Base-by-base conservation (phyloP, 768 basidiomycete species). In the Collybia sp. region DNA sequence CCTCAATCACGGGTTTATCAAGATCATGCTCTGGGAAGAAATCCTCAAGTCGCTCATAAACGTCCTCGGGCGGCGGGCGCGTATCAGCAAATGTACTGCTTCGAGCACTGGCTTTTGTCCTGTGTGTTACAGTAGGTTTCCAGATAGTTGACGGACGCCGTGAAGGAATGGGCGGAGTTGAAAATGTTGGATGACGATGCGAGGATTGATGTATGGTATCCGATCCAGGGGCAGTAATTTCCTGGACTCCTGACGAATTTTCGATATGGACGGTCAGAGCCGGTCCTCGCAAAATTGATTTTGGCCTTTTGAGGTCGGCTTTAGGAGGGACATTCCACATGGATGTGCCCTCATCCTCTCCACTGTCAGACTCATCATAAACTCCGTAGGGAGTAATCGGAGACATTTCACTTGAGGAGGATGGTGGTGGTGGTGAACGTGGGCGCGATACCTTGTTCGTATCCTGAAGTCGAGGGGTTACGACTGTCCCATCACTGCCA, bases 11-110 rank as follows among this genome's bases (percentile, higher is more conserved):
- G 1, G 94, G 93, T 59, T 93, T 88, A 64, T 98, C 96, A 40
- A 98, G 80, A 58, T 97, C 93, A 59, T 96, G 90, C 53, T 88
- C 85, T 1, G 95, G 94, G 76, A 99, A 99, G 72, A 91, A 97
- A 50, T 87, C 83, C 55, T 97, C 91, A 6, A 99, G 75, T 46
- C 88, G 83, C 36, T 97, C 88, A 60, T 93, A 92, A 37, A 99
- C 87, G 54, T 89, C 88, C 66, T 98, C 96, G 0, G 93, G 83
- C 38, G 84, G 81, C 20, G 94, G 94, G 50, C 76, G 71, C 43
- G 70, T 72, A 50, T 77, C 73, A 12, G 76, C 80, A 52, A 90
- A 87, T 4, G 82, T 81, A 53, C 75, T 85, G 39, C 69, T 65
- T n/a, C 67, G 59, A 11, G 58, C 48, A 6, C 52, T 25, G 8